phyloP scores from a whole-genome alignment of 306 rosid species.

The Ochetophila trinervis region DNA sequence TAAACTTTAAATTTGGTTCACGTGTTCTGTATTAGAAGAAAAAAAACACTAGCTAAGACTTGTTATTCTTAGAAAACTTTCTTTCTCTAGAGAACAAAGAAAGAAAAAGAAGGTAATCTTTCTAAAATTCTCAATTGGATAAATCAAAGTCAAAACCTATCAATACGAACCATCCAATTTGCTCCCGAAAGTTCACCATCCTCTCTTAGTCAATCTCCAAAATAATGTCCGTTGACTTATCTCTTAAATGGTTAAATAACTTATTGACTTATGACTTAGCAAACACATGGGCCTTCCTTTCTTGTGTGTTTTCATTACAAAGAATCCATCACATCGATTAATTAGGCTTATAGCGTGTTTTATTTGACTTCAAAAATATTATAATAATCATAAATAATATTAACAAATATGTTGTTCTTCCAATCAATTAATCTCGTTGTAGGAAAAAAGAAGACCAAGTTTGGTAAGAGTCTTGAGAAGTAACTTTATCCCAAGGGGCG shows the following conservation, averaged over 20 bases:
- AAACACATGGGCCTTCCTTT: constrained; percentile 16
- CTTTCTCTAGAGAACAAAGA: not conserved
- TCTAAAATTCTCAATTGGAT: constrained; percentile 7
- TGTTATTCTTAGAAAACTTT: too few species aligned
- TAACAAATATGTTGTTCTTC: not conserved
- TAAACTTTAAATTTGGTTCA: not conserved
- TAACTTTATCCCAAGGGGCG: too few species aligned
- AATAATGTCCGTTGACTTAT: constrained; percentile 50
- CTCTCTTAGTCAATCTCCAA: constrained; percentile 43
- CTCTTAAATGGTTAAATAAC: constrained; percentile 14
- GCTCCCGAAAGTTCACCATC: constrained; percentile 26
- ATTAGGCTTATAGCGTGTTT: not conserved
- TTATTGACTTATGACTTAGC: constrained; percentile 48
- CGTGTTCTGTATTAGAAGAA: not conserved
- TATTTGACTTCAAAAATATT: constrained; percentile 8
- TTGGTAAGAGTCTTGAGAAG: constrained; percentile 14
- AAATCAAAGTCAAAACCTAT: constrained; percentile 40
- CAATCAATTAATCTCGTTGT: constrained; percentile 30
- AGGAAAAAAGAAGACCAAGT: constrained; percentile 17
- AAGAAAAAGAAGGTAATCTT: not conserved
- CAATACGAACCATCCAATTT: constrained; percentile 39
- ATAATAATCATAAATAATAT: not conserved
- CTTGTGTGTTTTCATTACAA: constrained; percentile 26
- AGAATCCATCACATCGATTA: constrained; percentile 42
- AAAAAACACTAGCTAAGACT: too few species aligned